Evolutionary conservation across 192 early-diverging fungal species (phyloP), one percentile per base, ranked within the genome.

Genomic region (Linderina pennispora): DNA sequence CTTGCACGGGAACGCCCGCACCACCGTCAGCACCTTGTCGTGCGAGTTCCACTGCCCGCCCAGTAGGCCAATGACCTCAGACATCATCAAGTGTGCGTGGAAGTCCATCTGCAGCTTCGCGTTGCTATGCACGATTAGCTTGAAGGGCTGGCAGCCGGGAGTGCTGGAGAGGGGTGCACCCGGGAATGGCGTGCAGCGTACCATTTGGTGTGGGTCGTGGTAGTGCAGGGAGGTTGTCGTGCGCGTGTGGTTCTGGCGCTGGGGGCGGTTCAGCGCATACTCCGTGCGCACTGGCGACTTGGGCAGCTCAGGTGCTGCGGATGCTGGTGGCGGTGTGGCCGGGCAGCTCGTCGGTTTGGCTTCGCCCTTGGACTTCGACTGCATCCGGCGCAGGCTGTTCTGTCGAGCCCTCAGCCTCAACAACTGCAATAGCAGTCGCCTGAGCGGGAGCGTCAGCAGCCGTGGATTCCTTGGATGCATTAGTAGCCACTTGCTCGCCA

Each of bases 31-130:
- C 15, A 73, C 82, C 62, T 53, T 36, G 23, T 19, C 50, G 9
- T 59, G 36, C 14, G 63, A 37, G 37, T 81, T 57, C 88, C 89
- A 95, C 32, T 59, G 50, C 6, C 92, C 92, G 11, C 86, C 91
- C 18, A 95, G 48, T 25, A 93, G 85, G 2, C 92, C 92, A 51
- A 95, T 92, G 7, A 95, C 79, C 59, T 95, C 92, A 2, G 86
- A 79, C 0, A 83, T 78, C 77, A 90, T 83, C 44, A 95, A 55
- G 51, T 93, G 91, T n/a, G 92, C 77, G 69, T 95, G 92, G 45
- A 95, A 83, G 67, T 95, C 92, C 88, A 95, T 93, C 11, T 83
- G 75, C 6, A 90, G 40, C 38, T 87, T 75, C 1, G 85, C 90
- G 50, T 84, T 84, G 19, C 85, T 84, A 45, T 86, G 77, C 10